phyloP scores from a whole-genome alignment of 768 basidiomycete genomes.

The Mrakia blollopis region DNA sequence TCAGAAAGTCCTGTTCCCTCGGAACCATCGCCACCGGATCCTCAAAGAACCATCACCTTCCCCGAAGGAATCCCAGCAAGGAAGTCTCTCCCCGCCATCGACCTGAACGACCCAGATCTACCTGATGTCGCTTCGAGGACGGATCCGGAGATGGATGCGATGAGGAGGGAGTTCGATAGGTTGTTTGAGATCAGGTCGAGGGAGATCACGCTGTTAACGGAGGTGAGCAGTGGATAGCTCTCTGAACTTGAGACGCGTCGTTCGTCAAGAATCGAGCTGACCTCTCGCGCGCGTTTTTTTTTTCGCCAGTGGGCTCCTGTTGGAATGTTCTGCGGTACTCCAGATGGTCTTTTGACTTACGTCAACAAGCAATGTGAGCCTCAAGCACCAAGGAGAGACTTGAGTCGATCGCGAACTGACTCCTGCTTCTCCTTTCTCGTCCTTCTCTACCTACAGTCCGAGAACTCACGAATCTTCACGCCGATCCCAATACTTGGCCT shows the following conservation, averaged over 20 bases:
- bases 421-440: neutral
- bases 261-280: neutral
- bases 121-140: neutral
- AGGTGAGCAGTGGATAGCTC: neutral
- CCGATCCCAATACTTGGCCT: slow-evolving; percentile 13
- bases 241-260: too few species aligned
- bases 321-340: neutral
- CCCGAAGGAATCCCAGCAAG: neutral
- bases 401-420: neutral
- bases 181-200: slow-evolving; percentile 2
- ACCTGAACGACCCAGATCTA: slow-evolving; percentile 3
- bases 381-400: neutral
- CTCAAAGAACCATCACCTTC: neutral
- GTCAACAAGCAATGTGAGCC: slow-evolving; percentile 5
- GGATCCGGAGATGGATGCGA: slow-evolving; percentile 17
- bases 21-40: neutral
- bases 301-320: slow-evolving; percentile 1
- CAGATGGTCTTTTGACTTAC: neutral
- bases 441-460: neutral
- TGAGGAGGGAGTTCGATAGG: slow-evolving; percentile 15
- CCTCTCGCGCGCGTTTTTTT: too few species aligned
- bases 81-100: neutral
- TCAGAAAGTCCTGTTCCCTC: too few species aligned
- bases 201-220: slow-evolving; percentile 2
- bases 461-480: slow-evolving; percentile 3